These are phyloP conservation scores for Codiaeum variegatum DNA, from an alignment of 441 rosid genomes.

Conservation along the genomic window DNA sequence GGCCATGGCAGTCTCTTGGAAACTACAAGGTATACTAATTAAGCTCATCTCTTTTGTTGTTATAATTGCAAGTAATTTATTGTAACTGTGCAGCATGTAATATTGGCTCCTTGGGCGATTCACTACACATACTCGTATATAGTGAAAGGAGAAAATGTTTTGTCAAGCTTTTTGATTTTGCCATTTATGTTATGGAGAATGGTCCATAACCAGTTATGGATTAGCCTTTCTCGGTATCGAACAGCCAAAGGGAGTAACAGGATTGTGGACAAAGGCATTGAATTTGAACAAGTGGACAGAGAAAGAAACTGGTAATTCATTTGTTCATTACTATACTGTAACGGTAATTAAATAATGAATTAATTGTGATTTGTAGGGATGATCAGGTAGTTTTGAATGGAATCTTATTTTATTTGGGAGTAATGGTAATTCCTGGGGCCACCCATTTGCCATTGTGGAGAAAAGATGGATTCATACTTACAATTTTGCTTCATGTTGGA, in stretches of 20 bases:
- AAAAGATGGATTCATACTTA: conserved; percentile 36
- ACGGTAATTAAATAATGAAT: no score
- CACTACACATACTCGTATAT: neutral
- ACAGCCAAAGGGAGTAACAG: conserved; percentile 66
- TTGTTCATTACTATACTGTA: no score
- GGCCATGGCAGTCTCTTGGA: conserved; percentile 34
- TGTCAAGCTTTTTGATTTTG: conserved; percentile 33
- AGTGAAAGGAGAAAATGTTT: conserved; percentile 10
- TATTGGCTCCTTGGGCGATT: conserved; percentile 20
- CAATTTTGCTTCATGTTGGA: conserved; percentile 39
- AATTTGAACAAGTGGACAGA: conserved; percentile 79
- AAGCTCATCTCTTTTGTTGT: no score
- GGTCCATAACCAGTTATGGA: conserved; percentile 79
- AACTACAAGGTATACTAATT: conserved; percentile 21
- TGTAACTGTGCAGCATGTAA: conserved; percentile 27
- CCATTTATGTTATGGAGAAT: conserved; percentile 44
- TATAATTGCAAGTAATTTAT: no score
- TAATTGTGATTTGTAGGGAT: conserved; percentile 47
- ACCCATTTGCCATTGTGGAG: conserved; percentile 41
- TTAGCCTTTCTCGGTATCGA: conserved; percentile 58
- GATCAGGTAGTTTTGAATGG: conserved; percentile 51
- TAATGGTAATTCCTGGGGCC: neutral
- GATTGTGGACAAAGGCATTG: conserved; percentile 68
- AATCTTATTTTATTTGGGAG: conserved; percentile 20
- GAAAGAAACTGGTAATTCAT: conserved; percentile 82